phyloP scores from a whole-genome alignment of 768 basidiomycete genomes.

The Tephrocybe sp. region DNA sequence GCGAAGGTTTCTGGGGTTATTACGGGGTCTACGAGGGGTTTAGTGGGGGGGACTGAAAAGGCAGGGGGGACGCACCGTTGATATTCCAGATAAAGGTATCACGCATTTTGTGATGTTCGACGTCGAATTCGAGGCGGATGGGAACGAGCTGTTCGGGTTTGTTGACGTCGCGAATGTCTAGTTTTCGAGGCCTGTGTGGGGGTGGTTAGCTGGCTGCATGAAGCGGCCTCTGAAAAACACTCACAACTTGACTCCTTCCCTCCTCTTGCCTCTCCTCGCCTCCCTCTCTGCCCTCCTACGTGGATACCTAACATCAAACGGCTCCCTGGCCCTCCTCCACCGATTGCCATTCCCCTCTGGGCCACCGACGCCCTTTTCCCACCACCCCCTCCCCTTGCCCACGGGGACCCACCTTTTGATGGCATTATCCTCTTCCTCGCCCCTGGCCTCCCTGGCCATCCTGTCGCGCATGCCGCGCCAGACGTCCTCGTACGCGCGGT shows the following conservation, averaged over 20 bases:
- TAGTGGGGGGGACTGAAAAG: background rate
- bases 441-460: constrained; percentile 38
- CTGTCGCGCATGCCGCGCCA: constrained; percentile 37
- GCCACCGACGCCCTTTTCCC: constrained; percentile 43
- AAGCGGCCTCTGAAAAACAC: constrained; percentile 23
- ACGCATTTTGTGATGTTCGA: constrained; percentile 90
- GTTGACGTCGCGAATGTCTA: constrained; percentile 55
- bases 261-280: constrained; percentile 33
- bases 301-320: constrained; percentile 42
- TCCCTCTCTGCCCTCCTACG: constrained; percentile 21
- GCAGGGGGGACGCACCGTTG: constrained; percentile 64
- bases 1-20: constrained; percentile 92
- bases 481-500: constrained; percentile 8
- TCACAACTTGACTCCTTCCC: constrained; percentile 48
- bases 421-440: constrained; percentile 30
- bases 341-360: constrained; percentile 31
- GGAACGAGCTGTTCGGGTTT: constrained; percentile 85
- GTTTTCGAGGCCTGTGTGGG: constrained; percentile 54
- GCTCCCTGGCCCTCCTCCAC: constrained; percentile 39
- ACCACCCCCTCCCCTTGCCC: constrained; percentile 58
- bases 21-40: constrained; percentile 63
- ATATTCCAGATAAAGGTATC: constrained; percentile 99
- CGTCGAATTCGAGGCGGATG: constrained; percentile 94
- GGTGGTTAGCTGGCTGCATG: background rate
- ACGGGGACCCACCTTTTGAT: constrained; percentile 38